Base-by-base conservation (phyloP, 129 eudicot genomes). In the Logfia minima region DNA sequence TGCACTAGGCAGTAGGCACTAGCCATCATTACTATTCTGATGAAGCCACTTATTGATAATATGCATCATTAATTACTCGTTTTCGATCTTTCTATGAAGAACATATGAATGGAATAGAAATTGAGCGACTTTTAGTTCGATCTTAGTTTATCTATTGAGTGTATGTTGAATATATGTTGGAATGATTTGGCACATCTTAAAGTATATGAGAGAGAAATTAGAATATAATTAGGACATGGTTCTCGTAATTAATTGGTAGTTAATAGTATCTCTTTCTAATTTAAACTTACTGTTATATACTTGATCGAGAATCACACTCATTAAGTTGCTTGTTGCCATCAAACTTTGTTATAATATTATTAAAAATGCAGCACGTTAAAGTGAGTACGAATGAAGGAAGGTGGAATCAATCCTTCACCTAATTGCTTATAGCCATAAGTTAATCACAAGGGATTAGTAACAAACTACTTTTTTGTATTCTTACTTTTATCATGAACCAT, bases 161-260 rank as follows among this genome's bases (percentile, higher is more conserved):
- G 28, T 58, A 10, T 58, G 2, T 21, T 58, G 28, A 21, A 41
- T 55, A 58, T 55, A 29, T 80, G 69, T 34, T 53, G 73, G 73
- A 65, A 66, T 66, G 17, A 64, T 79, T 72, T 43, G 83, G 77
- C 83, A 79, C 78, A 79, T 43, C 77, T 39, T 45, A 56, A 75
- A 29, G 28, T 64, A 45, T 35, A 76, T 19, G 63, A 52, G 58
- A 66, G 26, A 48, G 45, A 75, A 26, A 4, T 14, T 4, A 75
- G 45, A 77, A 77, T 52, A 41, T 23, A 26, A 77, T 66, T 51
- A 29, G 74, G 24, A 53, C 67, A 55, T 21, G 75, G 74, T 66
- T 66, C 65, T 76, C 56, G 52, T 34, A 34, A 5, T 34, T 34
- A 34, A 34, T 34, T 51, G 60, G 8, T 62, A 28, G 17, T 26